These are phyloP conservation scores for Talaromyces stipitatus DNA, from an alignment of 495 filamentous ascomycete species.

Conservation along the genomic window DNA sequence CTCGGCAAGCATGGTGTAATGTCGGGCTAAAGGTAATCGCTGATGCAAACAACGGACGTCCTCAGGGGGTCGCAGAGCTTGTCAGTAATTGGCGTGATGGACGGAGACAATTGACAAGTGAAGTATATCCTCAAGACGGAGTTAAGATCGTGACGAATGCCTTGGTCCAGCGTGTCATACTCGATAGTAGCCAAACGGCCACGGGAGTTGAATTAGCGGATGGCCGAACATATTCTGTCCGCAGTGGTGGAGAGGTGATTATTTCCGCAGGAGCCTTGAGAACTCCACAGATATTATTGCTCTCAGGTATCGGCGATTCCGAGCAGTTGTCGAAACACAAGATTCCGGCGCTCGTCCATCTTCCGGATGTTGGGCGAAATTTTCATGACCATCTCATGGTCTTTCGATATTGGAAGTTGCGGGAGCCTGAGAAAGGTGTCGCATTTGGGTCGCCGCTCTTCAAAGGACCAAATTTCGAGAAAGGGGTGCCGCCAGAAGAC, in stretches of 20 bases:
- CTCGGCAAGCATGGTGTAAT: slow-evolving; percentile 17
- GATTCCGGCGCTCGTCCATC: slow-evolving; percentile 15
- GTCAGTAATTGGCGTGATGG: neutral
- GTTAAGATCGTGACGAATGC: neutral
- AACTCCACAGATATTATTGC: slow-evolving; percentile 28
- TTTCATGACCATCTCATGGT: slow-evolving; percentile 23
- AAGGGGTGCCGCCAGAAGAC: neutral
- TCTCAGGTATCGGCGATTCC: slow-evolving; percentile 28
- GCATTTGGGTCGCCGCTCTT: neutral
- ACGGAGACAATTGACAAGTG: neutral
- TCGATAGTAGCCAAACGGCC: neutral
- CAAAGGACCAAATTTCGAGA: neutral
- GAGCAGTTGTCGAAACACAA: slow-evolving; percentile 16
- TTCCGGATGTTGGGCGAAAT: slow-evolving; percentile 27
- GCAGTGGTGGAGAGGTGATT: slow-evolving; percentile 32
- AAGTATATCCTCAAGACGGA: neutral
- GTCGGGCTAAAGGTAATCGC: neutral
- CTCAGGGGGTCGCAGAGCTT: neutral
- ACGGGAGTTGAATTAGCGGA: neutral
- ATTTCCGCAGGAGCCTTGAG: slow-evolving; percentile 21
- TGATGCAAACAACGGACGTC: slow-evolving; percentile 7
- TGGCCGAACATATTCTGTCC: neutral
- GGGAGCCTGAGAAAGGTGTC: neutral
- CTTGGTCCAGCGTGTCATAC: neutral
- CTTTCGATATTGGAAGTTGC: neutral